A percentile compares a stretch with the other conserved stretches of the same genome.
These are phyloP conservation scores for Asterophora parasitica DNA, from an alignment of 768 basidiomycete species.

Conservation along the genomic window DNA sequence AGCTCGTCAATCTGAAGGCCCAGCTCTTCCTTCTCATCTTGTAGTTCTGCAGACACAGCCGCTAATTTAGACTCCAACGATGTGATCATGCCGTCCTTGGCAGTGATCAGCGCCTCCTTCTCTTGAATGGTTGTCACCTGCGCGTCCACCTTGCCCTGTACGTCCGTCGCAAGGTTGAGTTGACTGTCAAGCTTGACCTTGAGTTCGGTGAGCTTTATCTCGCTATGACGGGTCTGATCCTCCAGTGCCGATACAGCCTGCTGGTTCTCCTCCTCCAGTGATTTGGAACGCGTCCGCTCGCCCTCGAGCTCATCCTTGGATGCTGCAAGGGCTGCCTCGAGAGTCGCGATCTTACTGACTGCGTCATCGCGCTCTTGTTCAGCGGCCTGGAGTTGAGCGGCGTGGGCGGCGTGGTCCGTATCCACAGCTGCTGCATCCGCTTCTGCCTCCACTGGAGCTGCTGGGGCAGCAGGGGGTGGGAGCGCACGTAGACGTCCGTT, in stretches of 20 bases:
- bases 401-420: slow-evolving; percentile 24
- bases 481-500: slow-evolving; percentile 51
- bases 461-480: slow-evolving; percentile 13
- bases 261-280: slow-evolving; percentile 40
- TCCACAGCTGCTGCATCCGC: slow-evolving; percentile 19
- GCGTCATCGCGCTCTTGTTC: slow-evolving; percentile 44
- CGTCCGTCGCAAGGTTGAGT: slow-evolving; percentile 36
- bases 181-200: slow-evolving; percentile 33
- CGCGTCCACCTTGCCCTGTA: slow-evolving; percentile 49
- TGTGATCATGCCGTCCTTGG: slow-evolving; percentile 59
- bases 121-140: slow-evolving; percentile 49
- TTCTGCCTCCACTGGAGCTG: slow-evolving; percentile 27
- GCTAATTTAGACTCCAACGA: slow-evolving; percentile 39
- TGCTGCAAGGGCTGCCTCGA: slow-evolving; percentile 38
- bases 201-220: slow-evolving; percentile 29
- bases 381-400: slow-evolving; percentile 38
- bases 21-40: slow-evolving; percentile 63
- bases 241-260: slow-evolving; percentile 37
- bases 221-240: slow-evolving; percentile 41
- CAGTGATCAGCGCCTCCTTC: slow-evolving; percentile 42
- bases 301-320: slow-evolving; percentile 41
- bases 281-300: slow-evolving; percentile 39
- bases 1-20: slow-evolving; percentile 77
- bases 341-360: slow-evolving; percentile 31
- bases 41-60: slow-evolving; percentile 26